phyloP scores from a whole-genome alignment of 495 filamentous ascomycete genomes.

The Xylaria sp. region DNA sequence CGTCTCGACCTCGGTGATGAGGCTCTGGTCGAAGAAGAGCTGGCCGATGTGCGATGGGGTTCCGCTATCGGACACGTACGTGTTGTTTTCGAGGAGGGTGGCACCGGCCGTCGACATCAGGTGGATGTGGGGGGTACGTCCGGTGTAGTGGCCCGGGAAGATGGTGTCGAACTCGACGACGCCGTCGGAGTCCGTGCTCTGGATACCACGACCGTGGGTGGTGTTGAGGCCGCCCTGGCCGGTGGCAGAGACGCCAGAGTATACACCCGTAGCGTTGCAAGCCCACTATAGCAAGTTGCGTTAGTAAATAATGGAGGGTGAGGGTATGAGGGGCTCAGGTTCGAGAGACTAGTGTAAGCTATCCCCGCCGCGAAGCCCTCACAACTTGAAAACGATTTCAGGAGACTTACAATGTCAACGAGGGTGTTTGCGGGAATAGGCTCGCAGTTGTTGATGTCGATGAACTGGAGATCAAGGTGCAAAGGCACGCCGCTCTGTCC shows the following conservation, averaged over 20 bases:
- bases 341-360: not conserved
- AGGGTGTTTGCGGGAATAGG: conserved; percentile 53
- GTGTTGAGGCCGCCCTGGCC: conserved; percentile 51
- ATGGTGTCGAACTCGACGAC: conserved; percentile 56
- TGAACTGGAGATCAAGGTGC: conserved; percentile 62
- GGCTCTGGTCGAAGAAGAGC: conserved; percentile 55
- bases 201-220: conserved; percentile 58
- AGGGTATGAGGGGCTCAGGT: not conserved
- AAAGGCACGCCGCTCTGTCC: conserved; percentile 54
- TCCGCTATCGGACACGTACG: conserved; percentile 55
- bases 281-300: conserved; percentile 30
- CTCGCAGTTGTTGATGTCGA: conserved; percentile 60
- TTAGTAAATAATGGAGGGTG: not conserved
- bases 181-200: conserved; percentile 55
- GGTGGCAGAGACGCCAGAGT: conserved; percentile 45
- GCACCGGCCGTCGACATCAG: conserved; percentile 31
- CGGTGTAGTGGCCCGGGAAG: conserved; percentile 62
- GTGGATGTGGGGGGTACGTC: conserved; percentile 58
- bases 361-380: not conserved
- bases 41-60: conserved; percentile 62
- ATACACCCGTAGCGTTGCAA: conserved; percentile 62
- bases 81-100: conserved; percentile 47
- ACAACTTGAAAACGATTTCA: not conserved
- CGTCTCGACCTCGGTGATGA: conserved; percentile 44
- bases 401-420: conserved; percentile 58